Percentiles rank a stretch among this genome's conserved stretches.
Evolutionary conservation across 495 filamentous ascomycete species (phyloP).

Genomic region (Penicillium bovifimosum): DNA sequence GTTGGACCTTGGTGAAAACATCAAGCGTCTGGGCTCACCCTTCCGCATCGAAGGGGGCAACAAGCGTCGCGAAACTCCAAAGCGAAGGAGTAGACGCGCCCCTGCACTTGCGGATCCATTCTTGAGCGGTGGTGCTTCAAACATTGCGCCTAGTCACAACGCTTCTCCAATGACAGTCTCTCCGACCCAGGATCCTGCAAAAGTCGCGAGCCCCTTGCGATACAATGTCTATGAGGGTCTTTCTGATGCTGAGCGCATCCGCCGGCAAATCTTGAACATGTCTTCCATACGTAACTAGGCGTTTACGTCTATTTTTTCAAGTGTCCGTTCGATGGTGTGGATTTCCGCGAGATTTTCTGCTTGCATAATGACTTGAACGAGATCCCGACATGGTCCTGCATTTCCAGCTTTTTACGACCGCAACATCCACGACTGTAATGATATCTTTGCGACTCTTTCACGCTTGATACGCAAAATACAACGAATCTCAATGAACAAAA

Average conservation of each 20-base stretch:
- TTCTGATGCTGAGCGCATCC: slow-evolving; percentile 45
- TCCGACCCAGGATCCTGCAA: slow-evolving; percentile 15
- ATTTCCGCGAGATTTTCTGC: slow-evolving; percentile 17
- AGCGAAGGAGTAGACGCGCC: slow-evolving; percentile 30
- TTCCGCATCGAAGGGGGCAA: slow-evolving; percentile 37
- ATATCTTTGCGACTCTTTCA: slow-evolving; percentile 14
- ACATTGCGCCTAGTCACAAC: slow-evolving; percentile 1
- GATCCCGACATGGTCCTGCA: slow-evolving; percentile 17
- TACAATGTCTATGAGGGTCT: slow-evolving; percentile 37
- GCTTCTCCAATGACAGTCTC: slow-evolving; percentile 18
- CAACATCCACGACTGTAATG: slow-evolving; percentile 39
- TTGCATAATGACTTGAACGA: slow-evolving; percentile 34
- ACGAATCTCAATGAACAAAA: slow-evolving; percentile 5
- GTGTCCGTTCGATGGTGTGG: slow-evolving; percentile 16
- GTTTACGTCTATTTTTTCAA: slow-evolving; percentile 5
- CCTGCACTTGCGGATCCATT: slow-evolving; percentile 43
- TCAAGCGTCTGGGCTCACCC: slow-evolving; percentile 49
- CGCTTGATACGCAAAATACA: slow-evolving; percentile 1
- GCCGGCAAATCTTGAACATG: slow-evolving; percentile 43
- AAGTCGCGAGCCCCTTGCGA: slow-evolving; percentile 18
- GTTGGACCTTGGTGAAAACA: slow-evolving; percentile 34
- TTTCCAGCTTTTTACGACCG: slow-evolving; percentile 31
- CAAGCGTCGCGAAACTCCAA: slow-evolving; percentile 26
- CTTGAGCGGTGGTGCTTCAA: slow-evolving; percentile 23
- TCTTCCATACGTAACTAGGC: slow-evolving; percentile 30